A percentile compares a stretch with the other conserved stretches of the same genome.
phyloP scores from a whole-genome alignment of 1,284 basidiomycete species.

The Wallemia mellicola region DNA sequence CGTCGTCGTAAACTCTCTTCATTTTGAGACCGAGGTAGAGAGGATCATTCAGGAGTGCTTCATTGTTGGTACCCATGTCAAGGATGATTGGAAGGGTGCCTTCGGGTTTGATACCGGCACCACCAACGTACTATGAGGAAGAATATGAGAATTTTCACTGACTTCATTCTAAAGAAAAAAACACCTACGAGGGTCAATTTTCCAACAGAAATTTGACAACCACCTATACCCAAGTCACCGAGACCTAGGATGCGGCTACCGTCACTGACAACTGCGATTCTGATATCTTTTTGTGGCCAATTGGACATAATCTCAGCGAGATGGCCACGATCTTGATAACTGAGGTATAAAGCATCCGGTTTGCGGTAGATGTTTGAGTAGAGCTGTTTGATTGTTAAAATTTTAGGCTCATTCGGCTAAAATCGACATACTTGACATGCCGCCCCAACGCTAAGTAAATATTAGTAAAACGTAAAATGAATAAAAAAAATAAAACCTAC shows the following conservation, averaged over 20 bases:
- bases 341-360: constrained; percentile 25
- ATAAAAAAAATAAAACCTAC: neutral
- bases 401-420: neutral
- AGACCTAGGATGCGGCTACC: constrained; percentile 78
- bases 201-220: constrained; percentile 71
- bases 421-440: neutral
- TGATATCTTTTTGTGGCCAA: constrained; percentile 44
- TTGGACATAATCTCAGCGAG: constrained; percentile 37
- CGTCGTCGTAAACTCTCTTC: constrained; percentile 21
- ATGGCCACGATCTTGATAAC: constrained; percentile 55
- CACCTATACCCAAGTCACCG: constrained; percentile 39
- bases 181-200: constrained; percentile 63
- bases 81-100: constrained; percentile 54
- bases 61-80: constrained; percentile 41
- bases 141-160: neutral
- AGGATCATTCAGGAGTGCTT: constrained; percentile 51
- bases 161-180: neutral
- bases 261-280: constrained; percentile 64
- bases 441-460: constrained; percentile 1
- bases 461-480: constrained; percentile 3
- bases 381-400: neutral
- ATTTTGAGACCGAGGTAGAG: constrained; percentile 62
- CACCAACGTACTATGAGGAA: neutral
- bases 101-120: constrained; percentile 40
- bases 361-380: constrained; percentile 6